These are phyloP conservation scores for Kuraishia ogatae DNA, from an alignment of 805 yeast species.

Conservation along the genomic window DNA sequence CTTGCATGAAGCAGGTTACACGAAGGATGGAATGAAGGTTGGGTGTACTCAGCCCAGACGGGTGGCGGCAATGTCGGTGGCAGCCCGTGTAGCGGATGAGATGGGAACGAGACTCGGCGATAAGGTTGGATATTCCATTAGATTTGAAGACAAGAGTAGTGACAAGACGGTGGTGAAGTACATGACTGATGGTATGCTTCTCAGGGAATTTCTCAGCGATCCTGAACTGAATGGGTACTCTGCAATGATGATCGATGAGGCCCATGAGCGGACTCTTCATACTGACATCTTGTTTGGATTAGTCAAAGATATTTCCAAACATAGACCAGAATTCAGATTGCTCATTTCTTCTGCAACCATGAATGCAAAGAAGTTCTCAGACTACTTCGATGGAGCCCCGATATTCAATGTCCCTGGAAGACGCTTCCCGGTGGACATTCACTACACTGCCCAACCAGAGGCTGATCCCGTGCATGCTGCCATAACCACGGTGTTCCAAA, in stretches of 20 bases:
- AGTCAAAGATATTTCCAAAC: slow-evolving; percentile 55
- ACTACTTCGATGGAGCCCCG: slow-evolving; percentile 76
- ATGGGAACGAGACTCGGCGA: slow-evolving; percentile 73
- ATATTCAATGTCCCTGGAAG: slow-evolving; percentile 88
- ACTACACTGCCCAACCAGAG: slow-evolving; percentile 80
- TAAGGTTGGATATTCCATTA: slow-evolving; percentile 80
- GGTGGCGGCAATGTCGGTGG: slow-evolving; percentile 89
- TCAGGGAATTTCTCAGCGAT: slow-evolving; percentile 76
- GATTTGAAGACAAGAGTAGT: slow-evolving; percentile 77
- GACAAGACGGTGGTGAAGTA: slow-evolving; percentile 70
- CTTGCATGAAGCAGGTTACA: slow-evolving; percentile 73
- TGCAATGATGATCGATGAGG: slow-evolving; percentile 91
- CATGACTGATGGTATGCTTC: slow-evolving; percentile 92
- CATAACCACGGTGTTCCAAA: slow-evolving; percentile 77
- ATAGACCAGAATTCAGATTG: slow-evolving; percentile 63
- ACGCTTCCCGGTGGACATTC: slow-evolving; percentile 83
- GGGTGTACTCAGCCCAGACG: slow-evolving; percentile 95
- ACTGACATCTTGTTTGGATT: slow-evolving; percentile 80
- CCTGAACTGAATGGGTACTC: slow-evolving; percentile 62
- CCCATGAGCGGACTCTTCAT: slow-evolving; percentile 92
- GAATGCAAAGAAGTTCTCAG: slow-evolving; percentile 81
- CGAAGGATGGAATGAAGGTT: slow-evolving; percentile 43
- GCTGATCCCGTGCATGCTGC: slow-evolving; percentile 89
- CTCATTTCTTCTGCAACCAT: slow-evolving; percentile 92
- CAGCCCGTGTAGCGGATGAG: slow-evolving; percentile 87